A percentile compares a stretch with the other conserved stretches of the same genome.
Evolutionary conservation across 2,329 filamentous ascomycete genomes (phyloP).

Genomic region (Cytospora leucostoma): DNA sequence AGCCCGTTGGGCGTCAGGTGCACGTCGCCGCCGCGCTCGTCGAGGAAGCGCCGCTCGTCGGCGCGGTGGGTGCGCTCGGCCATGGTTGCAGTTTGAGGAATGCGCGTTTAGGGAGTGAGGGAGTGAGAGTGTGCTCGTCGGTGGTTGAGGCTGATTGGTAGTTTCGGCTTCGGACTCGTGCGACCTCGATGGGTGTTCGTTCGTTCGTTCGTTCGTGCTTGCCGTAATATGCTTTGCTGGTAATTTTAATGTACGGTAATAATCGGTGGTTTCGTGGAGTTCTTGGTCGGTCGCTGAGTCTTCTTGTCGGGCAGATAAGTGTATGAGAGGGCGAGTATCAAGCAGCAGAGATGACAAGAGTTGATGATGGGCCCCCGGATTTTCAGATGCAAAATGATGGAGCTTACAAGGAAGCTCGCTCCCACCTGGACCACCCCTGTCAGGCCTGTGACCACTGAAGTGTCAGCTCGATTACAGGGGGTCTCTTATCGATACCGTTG

Average conservation of each 20-base stretch:
- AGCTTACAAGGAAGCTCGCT: conserved; percentile 1
- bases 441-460: background rate
- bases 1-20: conserved; percentile 80
- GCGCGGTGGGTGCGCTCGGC: conserved; percentile 59
- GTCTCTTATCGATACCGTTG: conserved; percentile 23
- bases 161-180: background rate
- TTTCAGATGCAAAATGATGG: conserved; percentile 23
- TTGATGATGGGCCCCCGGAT: conserved; percentile 18
- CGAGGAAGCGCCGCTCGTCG: conserved; percentile 80
- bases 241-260: no score
- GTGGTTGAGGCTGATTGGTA: background rate
- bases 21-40: conserved; percentile 82
- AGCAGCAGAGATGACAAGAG: background rate
- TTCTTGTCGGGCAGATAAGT: no score
- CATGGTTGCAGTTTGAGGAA: conserved; percentile 25
- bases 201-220: background rate
- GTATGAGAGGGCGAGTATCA: no score
- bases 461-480: background rate
- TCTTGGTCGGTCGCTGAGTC: no score
- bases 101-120: background rate
- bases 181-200: background rate
- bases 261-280: no score
- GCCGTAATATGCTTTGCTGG: background rate
- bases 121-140: background rate
- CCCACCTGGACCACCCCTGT: no score